A percentile compares a stretch with the other conserved stretches of the same genome.
Evolutionary conservation across 495 filamentous ascomycete species (phyloP).

Genomic region (Podospora pseudoanserina): DNA sequence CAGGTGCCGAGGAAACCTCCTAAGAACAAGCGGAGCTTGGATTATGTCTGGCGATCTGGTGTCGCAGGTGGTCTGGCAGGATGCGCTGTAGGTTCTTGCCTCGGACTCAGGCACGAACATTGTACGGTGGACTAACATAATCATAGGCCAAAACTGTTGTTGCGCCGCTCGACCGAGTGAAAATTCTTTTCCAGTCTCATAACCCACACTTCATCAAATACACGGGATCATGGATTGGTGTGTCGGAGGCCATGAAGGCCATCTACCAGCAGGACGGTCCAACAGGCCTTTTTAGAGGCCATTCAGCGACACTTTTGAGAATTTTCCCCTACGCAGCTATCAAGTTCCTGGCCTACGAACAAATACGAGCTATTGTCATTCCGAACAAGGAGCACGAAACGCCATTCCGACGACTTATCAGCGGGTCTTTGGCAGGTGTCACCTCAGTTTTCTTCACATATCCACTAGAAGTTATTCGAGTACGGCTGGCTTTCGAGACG

Average conservation of each 20-base stretch:
- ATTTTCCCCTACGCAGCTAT: constrained; percentile 98
- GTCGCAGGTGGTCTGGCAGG: constrained; percentile 86
- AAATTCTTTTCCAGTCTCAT: constrained; percentile 95
- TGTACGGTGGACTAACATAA: constrained; percentile 3
- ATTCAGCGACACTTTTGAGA: constrained; percentile 87
- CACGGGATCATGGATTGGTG: constrained; percentile 78
- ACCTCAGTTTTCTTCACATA: constrained; percentile 94
- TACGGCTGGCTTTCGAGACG: constrained; percentile 92
- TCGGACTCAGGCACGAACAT: background rate
- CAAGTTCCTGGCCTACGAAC: constrained; percentile 97
- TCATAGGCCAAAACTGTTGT: constrained; percentile 89
- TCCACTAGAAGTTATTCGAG: constrained; percentile 85
- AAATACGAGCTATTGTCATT: constrained; percentile 77
- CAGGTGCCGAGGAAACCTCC: constrained; percentile 32
- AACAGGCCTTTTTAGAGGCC: constrained; percentile 80
- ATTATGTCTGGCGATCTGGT: constrained; percentile 78
- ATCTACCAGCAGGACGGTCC: constrained; percentile 74
- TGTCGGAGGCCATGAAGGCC: constrained; percentile 70
- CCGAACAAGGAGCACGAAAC: constrained; percentile 69
- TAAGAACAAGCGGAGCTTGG: constrained; percentile 64
- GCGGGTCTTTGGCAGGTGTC: constrained; percentile 78
- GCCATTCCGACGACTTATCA: constrained; percentile 67
- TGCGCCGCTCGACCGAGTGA: constrained; percentile 93
- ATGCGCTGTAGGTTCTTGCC: constrained; percentile 62
- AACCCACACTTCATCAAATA: constrained; percentile 94